Percentiles rank a stretch among this genome's conserved stretches.
phyloP scores from a whole-genome alignment of 495 filamentous ascomycete species.

The Chaetomium fimeti region DNA sequence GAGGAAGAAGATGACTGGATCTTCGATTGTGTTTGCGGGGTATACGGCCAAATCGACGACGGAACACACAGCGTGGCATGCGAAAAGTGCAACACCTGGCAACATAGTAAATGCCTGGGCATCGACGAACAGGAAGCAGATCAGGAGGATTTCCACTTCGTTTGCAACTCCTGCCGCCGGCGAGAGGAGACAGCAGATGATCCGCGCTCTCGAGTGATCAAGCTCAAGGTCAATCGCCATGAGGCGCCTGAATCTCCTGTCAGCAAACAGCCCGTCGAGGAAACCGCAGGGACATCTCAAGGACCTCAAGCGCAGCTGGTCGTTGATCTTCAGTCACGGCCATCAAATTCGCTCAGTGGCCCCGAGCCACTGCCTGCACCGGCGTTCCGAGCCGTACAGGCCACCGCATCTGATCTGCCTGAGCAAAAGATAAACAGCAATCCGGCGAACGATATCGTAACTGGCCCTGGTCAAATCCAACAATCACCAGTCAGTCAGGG shows the following conservation, averaged over 20 bases:
- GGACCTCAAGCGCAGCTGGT: constrained; percentile 14
- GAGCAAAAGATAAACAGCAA: not conserved
- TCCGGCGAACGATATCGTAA: not conserved
- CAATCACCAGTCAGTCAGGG: constrained; percentile 16
- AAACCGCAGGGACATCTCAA: constrained; percentile 5
- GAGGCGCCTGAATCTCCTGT: constrained; percentile 35
- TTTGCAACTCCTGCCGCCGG: constrained; percentile 75
- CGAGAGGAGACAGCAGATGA: constrained; percentile 40
- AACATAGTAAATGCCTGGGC: constrained; percentile 86
- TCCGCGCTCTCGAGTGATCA: constrained; percentile 53
- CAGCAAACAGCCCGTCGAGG: constrained; percentile 11
- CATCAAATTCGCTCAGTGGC: not conserved
- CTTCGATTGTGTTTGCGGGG: constrained; percentile 91
- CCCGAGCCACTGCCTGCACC: not conserved
- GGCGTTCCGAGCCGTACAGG: not conserved
- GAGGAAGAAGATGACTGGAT: constrained; percentile 83
- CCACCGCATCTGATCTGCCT: no score
- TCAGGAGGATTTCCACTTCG: constrained; percentile 81
- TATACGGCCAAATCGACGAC: constrained; percentile 88
- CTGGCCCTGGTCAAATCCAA: constrained; percentile 11
- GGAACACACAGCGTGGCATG: constrained; percentile 93
- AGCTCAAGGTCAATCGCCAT: constrained; percentile 69
- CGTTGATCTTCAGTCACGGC: constrained; percentile 24
- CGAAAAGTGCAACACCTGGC: constrained; percentile 93
- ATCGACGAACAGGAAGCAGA: constrained; percentile 76